Evolutionary conservation across 2,329 filamentous ascomycete species (phyloP).

Genomic region (Didymosphaeria variabile): DNA sequence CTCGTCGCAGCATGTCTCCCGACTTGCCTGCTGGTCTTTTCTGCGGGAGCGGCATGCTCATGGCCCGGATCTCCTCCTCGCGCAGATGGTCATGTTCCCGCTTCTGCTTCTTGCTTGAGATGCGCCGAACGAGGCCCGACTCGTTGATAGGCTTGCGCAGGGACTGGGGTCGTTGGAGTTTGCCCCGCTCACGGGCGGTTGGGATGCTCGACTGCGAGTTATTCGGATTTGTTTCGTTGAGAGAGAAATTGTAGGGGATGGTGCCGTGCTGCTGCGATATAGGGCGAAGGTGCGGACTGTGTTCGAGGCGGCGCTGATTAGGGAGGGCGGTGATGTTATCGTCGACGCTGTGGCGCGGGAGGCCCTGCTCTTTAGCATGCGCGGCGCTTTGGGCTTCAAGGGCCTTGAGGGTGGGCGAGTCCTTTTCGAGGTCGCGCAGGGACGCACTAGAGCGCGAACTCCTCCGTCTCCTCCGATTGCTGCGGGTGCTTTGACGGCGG

Average conservation of each 20-base stretch:
- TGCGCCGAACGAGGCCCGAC: conserved; percentile 68
- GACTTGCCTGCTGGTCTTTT: conserved; percentile 68
- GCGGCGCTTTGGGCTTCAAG: conserved; percentile 22
- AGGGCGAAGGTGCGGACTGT: conserved; percentile 59
- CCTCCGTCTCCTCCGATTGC: conserved; percentile 40
- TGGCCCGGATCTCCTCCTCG: conserved; percentile 87
- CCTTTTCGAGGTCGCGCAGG: conserved; percentile 42
- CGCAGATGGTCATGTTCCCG: conserved; percentile 72
- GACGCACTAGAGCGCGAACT: conserved; percentile 45
- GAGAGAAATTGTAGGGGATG: conserved; percentile 57
- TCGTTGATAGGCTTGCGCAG: conserved; percentile 67
- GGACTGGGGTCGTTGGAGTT: conserved; percentile 57
- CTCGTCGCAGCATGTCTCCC: conserved; percentile 68
- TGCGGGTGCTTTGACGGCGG: conserved; percentile 29
- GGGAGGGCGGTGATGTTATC: conserved; percentile 60
- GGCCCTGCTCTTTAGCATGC: conserved; percentile 29
- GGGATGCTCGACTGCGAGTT: conserved; percentile 48
- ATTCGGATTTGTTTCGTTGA: conserved; percentile 16
- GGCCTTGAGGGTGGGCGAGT: conserved; percentile 27
- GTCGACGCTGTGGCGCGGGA: conserved; percentile 48
- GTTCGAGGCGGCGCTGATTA: conserved; percentile 48
- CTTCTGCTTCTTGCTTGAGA: conserved; percentile 76
- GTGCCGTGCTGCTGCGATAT: conserved; percentile 51
- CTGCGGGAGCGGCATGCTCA: conserved; percentile 75
- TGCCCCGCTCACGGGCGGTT: conserved; percentile 53